phyloP scores from a whole-genome alignment of 1,284 basidiomycete species.

The Heterobasidion occidentale region DNA sequence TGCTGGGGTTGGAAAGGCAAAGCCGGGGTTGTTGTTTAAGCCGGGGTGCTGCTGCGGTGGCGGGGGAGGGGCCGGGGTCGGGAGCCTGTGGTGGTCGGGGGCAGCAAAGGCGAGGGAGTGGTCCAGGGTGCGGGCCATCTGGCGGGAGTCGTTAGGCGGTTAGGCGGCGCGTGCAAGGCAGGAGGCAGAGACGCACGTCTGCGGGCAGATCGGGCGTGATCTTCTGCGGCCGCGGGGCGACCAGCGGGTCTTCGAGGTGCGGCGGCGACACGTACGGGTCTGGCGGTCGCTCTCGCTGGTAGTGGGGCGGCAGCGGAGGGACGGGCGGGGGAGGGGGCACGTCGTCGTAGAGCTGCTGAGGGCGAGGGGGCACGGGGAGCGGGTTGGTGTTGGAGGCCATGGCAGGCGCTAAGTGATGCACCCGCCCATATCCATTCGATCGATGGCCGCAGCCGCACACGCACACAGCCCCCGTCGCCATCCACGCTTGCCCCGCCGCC shows the following conservation, averaged over 20 bases:
- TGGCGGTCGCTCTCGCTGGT: background rate
- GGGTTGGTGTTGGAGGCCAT: background rate
- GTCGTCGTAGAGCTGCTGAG: background rate
- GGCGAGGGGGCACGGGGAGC: background rate
- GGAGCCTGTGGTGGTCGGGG: slow-evolving; percentile 10
- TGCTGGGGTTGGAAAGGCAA: background rate
- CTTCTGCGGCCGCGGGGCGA: slow-evolving; percentile 61
- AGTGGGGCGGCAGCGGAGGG: slow-evolving; percentile 2
- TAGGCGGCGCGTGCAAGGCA: background rate
- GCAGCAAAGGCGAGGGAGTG: slow-evolving; percentile 15
- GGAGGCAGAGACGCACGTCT: slow-evolving; percentile 36
- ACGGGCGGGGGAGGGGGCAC: background rate
- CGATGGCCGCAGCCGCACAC: too few species aligned
- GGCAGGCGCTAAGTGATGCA: too few species aligned
- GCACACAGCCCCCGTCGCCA: too few species aligned
- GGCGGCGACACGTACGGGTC: slow-evolving; percentile 22
- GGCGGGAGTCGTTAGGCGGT: background rate
- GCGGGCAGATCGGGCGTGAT: slow-evolving; percentile 54
- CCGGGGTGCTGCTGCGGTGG: slow-evolving; percentile 28
- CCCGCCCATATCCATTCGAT: too few species aligned
- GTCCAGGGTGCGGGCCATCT: slow-evolving; percentile 10
- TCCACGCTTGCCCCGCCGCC: too few species aligned
- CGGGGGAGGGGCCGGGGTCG: slow-evolving; percentile 36
- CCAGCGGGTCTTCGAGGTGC: slow-evolving; percentile 52
- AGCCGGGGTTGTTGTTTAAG: slow-evolving; percentile 35